These are phyloP conservation scores for Amesomyces nigricolor DNA, from an alignment of 2,329 filamentous ascomycete species.

Conservation along the genomic window DNA sequence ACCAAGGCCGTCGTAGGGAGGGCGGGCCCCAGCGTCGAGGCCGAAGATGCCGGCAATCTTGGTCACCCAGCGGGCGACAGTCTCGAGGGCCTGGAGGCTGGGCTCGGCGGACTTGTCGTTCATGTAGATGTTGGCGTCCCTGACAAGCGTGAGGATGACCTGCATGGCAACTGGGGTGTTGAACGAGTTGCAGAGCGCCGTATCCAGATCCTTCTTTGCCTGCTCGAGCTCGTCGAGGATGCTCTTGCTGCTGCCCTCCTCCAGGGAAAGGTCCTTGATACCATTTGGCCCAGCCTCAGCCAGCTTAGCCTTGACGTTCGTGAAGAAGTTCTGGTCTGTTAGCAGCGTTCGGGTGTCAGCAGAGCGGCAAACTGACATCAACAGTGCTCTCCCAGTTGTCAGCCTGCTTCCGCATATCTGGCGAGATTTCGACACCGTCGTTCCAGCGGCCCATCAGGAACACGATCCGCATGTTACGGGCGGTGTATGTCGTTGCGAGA, in stretches of 20 bases:
- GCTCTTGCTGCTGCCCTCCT: slow-evolving; percentile 18
- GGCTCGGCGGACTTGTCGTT: slow-evolving; percentile 36
- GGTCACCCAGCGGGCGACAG: slow-evolving; percentile 72
- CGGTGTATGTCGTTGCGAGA: slow-evolving; percentile 62
- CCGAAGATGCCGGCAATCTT: slow-evolving; percentile 80
- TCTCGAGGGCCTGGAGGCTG: slow-evolving; percentile 45
- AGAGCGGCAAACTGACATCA: slow-evolving; percentile 15
- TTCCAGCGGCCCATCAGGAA: slow-evolving; percentile 88
- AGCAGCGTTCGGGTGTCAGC: background rate
- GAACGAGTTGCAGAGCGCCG: slow-evolving; percentile 75
- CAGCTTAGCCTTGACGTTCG: slow-evolving; percentile 35
- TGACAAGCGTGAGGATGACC: slow-evolving; percentile 70
- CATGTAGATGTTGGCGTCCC: slow-evolving; percentile 63
- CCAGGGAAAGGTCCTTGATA: slow-evolving; percentile 26
- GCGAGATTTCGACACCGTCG: slow-evolving; percentile 84
- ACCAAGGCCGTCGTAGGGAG: slow-evolving; percentile 52
- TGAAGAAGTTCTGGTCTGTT: slow-evolving; percentile 36
- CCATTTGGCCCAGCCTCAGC: slow-evolving; percentile 26
- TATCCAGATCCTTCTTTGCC: slow-evolving; percentile 49
- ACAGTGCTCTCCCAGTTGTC: slow-evolving; percentile 70
- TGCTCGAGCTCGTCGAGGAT: slow-evolving; percentile 36
- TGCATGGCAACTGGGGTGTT: slow-evolving; percentile 78
- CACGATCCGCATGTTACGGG: slow-evolving; percentile 74
- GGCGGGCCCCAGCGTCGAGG: slow-evolving; percentile 57
- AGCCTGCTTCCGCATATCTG: slow-evolving; percentile 69